Conservation (phyloP, 768 basidiomycete genomes). For the Lyophyllum shimeji region DNA sequence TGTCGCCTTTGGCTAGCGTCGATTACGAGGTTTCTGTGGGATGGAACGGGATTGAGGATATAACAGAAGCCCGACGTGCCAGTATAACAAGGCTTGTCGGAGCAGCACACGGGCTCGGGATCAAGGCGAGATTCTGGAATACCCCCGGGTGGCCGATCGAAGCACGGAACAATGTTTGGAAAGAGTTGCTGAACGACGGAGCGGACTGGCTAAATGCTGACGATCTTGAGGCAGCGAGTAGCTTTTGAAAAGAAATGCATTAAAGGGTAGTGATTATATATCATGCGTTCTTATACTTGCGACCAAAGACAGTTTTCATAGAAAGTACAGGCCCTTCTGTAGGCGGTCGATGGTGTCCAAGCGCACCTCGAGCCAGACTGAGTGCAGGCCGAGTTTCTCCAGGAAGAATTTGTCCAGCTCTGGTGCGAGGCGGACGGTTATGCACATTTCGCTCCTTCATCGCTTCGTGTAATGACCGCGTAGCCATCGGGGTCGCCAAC, state of each 20-base stretch:
- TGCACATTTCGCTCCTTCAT: slow-evolving; percentile 34
- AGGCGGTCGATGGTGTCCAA: slow-evolving; percentile 31
- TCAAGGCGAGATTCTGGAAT: slow-evolving; percentile 53
- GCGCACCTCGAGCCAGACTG: slow-evolving; percentile 52
- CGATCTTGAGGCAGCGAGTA: slow-evolving; percentile 42
- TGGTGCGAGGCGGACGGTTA: slow-evolving; percentile 29
- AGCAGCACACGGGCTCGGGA: slow-evolving; percentile 42
- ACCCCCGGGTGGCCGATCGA: slow-evolving; percentile 48
- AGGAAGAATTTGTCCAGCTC: slow-evolving; percentile 56
- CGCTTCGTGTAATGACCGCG: slow-evolving; percentile 45
- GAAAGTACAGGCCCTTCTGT: slow-evolving; percentile 24
- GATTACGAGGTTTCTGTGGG: slow-evolving; percentile 44
- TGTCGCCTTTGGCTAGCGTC: slow-evolving; percentile 52
- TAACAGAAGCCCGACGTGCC: slow-evolving; percentile 37
- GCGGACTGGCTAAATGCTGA: slow-evolving; percentile 55
- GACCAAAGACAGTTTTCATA: slow-evolving; percentile 32
- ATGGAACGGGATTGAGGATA: slow-evolving; percentile 37
- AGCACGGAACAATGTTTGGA: slow-evolving; percentile 45
- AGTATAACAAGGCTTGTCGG: slow-evolving; percentile 39
- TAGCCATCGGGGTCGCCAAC: slow-evolving; percentile 61
- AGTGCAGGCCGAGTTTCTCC: slow-evolving; percentile 59
- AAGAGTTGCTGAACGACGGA: slow-evolving; percentile 38
- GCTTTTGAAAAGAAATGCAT: slow-evolving; percentile 22
- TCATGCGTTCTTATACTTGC: slow-evolving; percentile 25
- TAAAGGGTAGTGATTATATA: slow-evolving; percentile 10